phyloP scores from a whole-genome alignment of 257 asterid species.

The Solanum megistacrolobum region DNA sequence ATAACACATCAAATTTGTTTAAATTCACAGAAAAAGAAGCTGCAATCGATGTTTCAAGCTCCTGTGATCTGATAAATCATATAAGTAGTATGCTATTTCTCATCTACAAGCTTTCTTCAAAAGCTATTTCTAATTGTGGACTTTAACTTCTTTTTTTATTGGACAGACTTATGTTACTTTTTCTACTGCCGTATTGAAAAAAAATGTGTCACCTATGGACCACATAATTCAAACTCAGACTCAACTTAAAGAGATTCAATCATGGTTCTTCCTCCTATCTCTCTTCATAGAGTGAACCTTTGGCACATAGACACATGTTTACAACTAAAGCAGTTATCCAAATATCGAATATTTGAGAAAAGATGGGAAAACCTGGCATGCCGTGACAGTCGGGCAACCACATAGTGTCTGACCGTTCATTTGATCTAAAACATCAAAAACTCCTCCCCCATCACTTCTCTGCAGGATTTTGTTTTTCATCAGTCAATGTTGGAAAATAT shows the following conservation, averaged over 20 bases:
- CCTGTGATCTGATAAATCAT: background rate
- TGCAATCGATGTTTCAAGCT: background rate
- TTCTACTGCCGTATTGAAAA: background rate
- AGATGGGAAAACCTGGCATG: constrained; percentile 63
- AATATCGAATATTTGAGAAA: background rate
- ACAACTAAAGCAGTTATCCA: background rate
- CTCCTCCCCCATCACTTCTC: constrained; percentile 99
- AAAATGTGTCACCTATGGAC: background rate
- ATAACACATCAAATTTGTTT: background rate
- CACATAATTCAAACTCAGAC: background rate
- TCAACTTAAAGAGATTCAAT: background rate
- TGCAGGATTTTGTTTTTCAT: constrained; percentile 19
- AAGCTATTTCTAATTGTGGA: background rate
- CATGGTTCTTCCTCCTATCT: background rate
- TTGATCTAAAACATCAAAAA: constrained; percentile 65
- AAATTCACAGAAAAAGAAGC: background rate
- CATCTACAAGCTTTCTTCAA: background rate
- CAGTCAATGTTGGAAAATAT: background rate
- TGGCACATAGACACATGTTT: background rate
- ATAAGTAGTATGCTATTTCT: background rate
- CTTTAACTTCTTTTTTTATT: background rate
- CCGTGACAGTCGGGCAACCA: constrained; percentile 64
- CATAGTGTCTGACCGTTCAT: constrained; percentile 89
- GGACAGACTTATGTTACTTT: background rate
- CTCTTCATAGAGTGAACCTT: background rate